These are phyloP conservation scores for Eucalyptus polyanthemos DNA, from an alignment of 345 rosid species.

Conservation along the genomic window DNA sequence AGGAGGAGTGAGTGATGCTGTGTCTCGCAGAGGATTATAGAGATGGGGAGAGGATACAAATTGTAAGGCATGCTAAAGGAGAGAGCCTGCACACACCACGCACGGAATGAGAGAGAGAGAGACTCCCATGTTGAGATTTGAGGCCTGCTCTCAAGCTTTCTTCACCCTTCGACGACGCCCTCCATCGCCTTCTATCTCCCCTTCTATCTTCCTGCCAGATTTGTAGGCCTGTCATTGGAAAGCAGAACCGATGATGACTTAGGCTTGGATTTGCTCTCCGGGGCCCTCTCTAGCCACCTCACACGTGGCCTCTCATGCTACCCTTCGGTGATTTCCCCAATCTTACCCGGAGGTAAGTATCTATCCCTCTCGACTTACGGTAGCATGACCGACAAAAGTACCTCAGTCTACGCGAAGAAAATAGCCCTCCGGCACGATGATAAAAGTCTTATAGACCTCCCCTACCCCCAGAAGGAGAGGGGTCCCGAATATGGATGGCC, in stretches of 20 bases:
- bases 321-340: neutral
- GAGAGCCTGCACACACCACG: too few species aligned
- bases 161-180: neutral
- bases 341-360: neutral
- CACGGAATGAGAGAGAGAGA: neutral
- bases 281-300: neutral
- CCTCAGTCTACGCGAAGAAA: neutral
- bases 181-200: neutral
- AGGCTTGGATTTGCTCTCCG: neutral
- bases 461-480: neutral
- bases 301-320: neutral
- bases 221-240: slow-evolving; percentile 1
- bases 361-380: neutral
- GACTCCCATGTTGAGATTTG: neutral
- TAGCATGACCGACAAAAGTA: neutral
- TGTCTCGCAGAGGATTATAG: neutral
- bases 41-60: slow-evolving; percentile 2
- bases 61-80: too few species aligned
- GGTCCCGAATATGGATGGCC: neutral
- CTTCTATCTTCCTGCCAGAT: neutral
- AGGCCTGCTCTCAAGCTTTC: neutral
- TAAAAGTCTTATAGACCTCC: neutral
- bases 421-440: neutral
- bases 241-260: neutral
- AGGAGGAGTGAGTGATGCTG: neutral